Evolutionary conservation across 1,139 yeast species (phyloP), one percentile per base, ranked within the genome.

Genomic region (Debaryomyces sp.): DNA sequence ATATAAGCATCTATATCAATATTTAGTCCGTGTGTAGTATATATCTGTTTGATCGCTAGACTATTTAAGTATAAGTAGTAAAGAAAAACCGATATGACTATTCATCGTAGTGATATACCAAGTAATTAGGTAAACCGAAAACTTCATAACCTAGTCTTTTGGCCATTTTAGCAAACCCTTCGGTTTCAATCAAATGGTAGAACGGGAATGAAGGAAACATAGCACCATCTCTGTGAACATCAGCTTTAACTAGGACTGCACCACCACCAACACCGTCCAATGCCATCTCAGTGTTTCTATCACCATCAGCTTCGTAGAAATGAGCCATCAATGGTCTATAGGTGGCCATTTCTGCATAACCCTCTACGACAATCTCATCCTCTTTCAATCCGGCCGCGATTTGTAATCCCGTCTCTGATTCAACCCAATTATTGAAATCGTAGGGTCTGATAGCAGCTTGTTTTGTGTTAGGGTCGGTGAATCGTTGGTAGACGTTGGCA

Each of bases 131-230:
- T 63, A 94, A 77, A 5, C 99, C 99, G 67, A 78, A 87, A 23
- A 92, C 92, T 59, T 87, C 89, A 70, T 94, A 92, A 26, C 96
- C 96, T 53, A 94, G 77, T 58, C 99, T 78, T 68, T 89, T 89
- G 39, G 97, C 97, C 99, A 94, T 94, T 68, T 89, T 90, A 24
- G 99, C 98, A 70, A 94, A 94, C 21, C 99, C 99, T 71, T 94
- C 99, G 6, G 98, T 91, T 72, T 94, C 99, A 57, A 94, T 91
- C 70, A 94, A 78, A 65, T 94, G 96, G 68, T 94, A 92, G 75
- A 94, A 94, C 52, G 99, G 95, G 82, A 94, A 94, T 36, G 96
- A 89, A 17, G 99, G 99, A 81, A 94, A 94, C 97, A 92, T 92
- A 49, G 98, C 98, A 46, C 99, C 99, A 66, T 94, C 99, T 66